These are phyloP conservation scores for Malassezia japonica DNA, from an alignment of 1,284 basidiomycete genomes.

Conservation along the genomic window DNA sequence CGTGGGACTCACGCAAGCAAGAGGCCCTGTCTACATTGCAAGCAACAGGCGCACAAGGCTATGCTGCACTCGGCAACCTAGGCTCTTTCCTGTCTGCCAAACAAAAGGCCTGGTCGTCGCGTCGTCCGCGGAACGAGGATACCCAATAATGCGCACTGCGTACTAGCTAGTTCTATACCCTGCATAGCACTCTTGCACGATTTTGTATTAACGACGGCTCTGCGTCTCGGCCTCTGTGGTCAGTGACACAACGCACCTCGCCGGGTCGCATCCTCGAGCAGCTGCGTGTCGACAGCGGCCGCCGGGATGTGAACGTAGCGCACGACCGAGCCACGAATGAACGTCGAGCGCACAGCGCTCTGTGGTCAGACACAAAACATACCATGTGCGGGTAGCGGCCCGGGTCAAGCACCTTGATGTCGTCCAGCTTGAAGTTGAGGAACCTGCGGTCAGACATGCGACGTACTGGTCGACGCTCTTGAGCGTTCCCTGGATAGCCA, in stretches of 20 bases:
- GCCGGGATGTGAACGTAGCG: constrained; percentile 91
- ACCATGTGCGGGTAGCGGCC: constrained; percentile 96
- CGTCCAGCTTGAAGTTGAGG: constrained; percentile 90
- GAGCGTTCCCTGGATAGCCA: constrained; percentile 87
- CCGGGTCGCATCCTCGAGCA: constrained; percentile 92
- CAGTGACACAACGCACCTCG: constrained; percentile 54
- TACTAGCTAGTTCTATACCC: neutral
- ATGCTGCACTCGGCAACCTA: constrained; percentile 36
- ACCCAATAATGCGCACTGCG: neutral
- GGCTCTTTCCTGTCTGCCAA: constrained; percentile 35
- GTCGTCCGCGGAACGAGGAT: neutral
- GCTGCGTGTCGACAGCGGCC: constrained; percentile 84
- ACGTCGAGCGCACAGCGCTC: constrained; percentile 98
- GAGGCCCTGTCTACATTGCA: constrained; percentile 1
- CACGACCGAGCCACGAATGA: constrained; percentile 95
- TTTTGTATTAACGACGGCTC: neutral
- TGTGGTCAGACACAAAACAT: constrained; percentile 50
- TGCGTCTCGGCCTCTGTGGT: constrained; percentile 14
- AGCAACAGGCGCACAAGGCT: constrained; percentile 33
- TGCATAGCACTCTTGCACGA: neutral
- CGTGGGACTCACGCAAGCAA: constrained; percentile 20
- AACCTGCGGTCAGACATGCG: constrained; percentile 52
- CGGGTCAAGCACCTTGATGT: constrained; percentile 84
- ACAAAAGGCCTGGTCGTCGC: constrained; percentile 24
- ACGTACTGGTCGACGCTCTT: constrained; percentile 87